Evolutionary conservation across 73 alveolate genomes (phyloP).

Genomic region (Paramecium pentaurelia): DNA sequence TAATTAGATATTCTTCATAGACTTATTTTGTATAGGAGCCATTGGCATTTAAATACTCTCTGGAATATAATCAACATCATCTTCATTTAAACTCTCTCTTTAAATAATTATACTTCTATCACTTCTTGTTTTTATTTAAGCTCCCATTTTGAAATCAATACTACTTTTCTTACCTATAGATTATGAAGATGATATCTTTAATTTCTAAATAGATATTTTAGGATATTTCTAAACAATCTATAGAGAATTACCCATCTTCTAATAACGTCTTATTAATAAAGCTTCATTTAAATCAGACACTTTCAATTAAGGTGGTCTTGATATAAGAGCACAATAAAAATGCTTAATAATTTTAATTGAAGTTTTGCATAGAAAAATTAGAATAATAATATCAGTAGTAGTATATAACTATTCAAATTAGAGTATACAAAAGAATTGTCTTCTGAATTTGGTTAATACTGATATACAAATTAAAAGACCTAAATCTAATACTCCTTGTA

Average conservation of each 20-base stretch:
- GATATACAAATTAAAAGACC: background rate
- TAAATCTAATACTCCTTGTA: background rate
- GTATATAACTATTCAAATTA: background rate
- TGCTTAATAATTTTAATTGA: background rate
- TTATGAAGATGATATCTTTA: background rate
- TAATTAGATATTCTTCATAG: background rate
- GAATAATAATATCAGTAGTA: background rate
- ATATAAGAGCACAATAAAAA: background rate
- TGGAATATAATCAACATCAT: background rate
- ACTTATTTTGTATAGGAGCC: background rate
- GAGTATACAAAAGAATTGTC: background rate
- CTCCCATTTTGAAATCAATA: background rate
- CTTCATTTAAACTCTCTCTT: background rate
- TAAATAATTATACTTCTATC: background rate
- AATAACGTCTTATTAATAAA: background rate
- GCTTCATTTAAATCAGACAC: slow-evolving; percentile 1
- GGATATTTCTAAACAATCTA: background rate
- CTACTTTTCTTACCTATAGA: background rate
- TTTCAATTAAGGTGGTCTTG: background rate
- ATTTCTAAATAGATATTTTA: background rate
- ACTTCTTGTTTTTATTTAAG: background rate
- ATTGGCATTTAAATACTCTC: background rate
- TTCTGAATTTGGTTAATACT: background rate
- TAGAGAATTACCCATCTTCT: background rate
- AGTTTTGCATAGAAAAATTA: background rate